Percentiles rank a stretch among this genome's conserved stretches.
Evolutionary conservation across 2,329 filamentous ascomycete genomes (phyloP).

Genomic region (Trichoderma atrobrunneum): DNA sequence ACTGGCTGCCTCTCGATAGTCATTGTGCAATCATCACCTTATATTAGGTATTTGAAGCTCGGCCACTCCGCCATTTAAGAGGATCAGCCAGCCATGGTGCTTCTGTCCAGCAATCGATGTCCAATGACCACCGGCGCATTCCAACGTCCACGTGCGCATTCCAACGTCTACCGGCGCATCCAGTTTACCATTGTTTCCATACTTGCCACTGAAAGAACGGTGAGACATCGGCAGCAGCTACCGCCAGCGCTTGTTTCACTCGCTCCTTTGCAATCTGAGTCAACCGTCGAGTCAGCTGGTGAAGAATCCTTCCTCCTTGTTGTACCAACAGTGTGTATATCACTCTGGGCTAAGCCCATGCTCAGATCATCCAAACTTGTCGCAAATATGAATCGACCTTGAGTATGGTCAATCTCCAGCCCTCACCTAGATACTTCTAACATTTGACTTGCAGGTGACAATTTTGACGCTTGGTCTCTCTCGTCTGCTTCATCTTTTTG

Average conservation of each 20-base stretch:
- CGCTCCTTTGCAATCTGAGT: not conserved
- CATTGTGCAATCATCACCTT: too few relatives aligned
- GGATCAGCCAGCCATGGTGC: not conserved
- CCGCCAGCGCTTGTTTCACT: not conserved
- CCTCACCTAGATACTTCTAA: too few relatives aligned
- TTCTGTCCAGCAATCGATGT: not conserved
- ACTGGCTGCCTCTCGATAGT: not conserved
- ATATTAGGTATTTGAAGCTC: not conserved
- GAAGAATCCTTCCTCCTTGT: not conserved
- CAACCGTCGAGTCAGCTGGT: not conserved
- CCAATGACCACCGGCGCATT: not conserved
- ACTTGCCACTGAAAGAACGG: not conserved
- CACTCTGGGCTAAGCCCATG: not conserved
- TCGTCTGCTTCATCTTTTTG: not conserved
- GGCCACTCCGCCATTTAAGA: not conserved
- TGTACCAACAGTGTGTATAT: not conserved
- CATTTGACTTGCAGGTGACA: not conserved
- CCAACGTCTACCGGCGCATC: not conserved
- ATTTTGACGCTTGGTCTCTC: not conserved
- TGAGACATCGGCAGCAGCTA: slow-evolving; percentile 1
- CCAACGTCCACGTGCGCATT: not conserved
- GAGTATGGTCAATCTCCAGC: too few relatives aligned
- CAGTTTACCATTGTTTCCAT: not conserved
- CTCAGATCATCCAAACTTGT: not conserved
- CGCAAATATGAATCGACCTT: not conserved